These are phyloP conservation scores for Dendrocalamus sinicus DNA, from an alignment of 176 grass and related monocot genomes.

Conservation along the genomic window DNA sequence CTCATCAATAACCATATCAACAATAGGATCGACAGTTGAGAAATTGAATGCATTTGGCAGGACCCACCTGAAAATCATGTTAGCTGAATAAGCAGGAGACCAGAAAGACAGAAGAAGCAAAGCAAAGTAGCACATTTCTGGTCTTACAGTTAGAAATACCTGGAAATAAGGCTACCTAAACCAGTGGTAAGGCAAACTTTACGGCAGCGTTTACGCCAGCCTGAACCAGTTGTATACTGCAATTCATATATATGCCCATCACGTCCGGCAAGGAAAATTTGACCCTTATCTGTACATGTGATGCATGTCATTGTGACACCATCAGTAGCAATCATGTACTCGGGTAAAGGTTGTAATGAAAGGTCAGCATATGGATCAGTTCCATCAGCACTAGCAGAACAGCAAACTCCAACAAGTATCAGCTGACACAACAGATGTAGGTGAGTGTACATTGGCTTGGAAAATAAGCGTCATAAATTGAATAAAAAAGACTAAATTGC, in stretches of 20 bases:
- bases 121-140: constrained; percentile 24
- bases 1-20: constrained; percentile 91
- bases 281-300: constrained; percentile 82
- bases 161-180: constrained; percentile 82
- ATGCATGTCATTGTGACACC: constrained; percentile 94
- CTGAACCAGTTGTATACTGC: constrained; percentile 86
- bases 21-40: constrained; percentile 87
- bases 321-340: constrained; percentile 84
- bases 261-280: constrained; percentile 84
- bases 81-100: constrained; percentile 34
- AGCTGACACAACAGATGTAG: constrained; percentile 59
- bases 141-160: constrained; percentile 54
- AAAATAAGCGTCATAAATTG: constrained; percentile 16
- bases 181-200: constrained; percentile 84
- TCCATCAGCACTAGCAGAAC: constrained; percentile 78
- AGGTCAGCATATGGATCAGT: constrained; percentile 83
- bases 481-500: background rate
- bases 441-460: constrained; percentile 31
- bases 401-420: constrained; percentile 91
- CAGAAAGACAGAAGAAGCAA: constrained; percentile 27
- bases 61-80: constrained; percentile 76
- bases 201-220: constrained; percentile 90
- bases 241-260: constrained; percentile 97
- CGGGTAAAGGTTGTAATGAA: constrained; percentile 89
- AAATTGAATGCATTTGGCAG: constrained; percentile 94